A percentile compares a stretch with the other conserved stretches of the same genome.
Evolutionary conservation across 768 basidiomycete genomes (phyloP).

Genomic region (Calvatia gigantea): DNA sequence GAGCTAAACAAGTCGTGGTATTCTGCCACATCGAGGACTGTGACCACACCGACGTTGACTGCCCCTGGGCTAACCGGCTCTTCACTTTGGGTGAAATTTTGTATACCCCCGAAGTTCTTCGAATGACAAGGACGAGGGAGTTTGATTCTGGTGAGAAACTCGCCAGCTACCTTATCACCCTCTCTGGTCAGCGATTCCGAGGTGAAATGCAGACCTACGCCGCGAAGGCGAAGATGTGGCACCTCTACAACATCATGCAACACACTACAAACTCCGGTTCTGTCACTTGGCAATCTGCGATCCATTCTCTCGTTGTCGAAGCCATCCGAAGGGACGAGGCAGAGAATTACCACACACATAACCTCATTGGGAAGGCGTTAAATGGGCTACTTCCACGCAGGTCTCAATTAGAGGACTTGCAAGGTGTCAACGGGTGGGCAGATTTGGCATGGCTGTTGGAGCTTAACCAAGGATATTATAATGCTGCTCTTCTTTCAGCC

Average conservation of each 20-base stretch:
- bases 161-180: not conserved
- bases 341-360: conserved; percentile 14
- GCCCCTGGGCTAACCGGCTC: conserved; percentile 7
- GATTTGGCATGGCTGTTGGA: conserved; percentile 25
- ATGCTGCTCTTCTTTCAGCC: conserved; percentile 22
- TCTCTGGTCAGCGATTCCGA: conserved; percentile 5
- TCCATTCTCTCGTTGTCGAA: conserved; percentile 22
- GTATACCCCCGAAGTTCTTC: not conserved
- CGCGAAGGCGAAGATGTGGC: conserved; percentile 13
- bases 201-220: conserved; percentile 9
- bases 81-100: conserved; percentile 11
- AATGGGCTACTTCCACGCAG: conserved; percentile 23
- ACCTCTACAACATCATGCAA: conserved; percentile 20
- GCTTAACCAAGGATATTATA: conserved; percentile 24
- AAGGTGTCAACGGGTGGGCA: conserved; percentile 18
- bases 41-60: conserved; percentile 1
- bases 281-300: conserved; percentile 18
- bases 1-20: conserved; percentile 4
- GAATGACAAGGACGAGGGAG: not conserved
- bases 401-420: conserved; percentile 13
- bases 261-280: conserved; percentile 17
- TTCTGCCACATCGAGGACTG: conserved; percentile 7
- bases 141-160: not conserved
- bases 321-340: conserved; percentile 20
- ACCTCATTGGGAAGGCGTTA: conserved; percentile 20